Evolutionary conservation across 2,329 filamentous ascomycete species (phyloP).

Genomic region (Calonectria ilicicola): DNA sequence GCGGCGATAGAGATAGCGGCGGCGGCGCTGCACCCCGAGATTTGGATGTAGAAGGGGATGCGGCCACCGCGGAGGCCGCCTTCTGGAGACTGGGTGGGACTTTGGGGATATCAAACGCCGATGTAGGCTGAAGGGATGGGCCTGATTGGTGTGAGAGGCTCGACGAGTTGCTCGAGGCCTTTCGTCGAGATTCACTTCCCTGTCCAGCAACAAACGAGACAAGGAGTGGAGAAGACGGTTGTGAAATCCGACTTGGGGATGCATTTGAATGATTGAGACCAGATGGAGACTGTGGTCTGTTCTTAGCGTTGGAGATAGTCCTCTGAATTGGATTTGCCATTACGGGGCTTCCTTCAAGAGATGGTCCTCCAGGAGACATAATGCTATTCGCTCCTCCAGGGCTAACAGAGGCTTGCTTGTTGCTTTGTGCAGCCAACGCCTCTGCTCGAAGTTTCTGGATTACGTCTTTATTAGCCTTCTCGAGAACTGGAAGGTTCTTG

Average conservation of each 20-base stretch:
- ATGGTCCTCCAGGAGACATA: constrained; percentile 73
- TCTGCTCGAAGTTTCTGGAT: constrained; percentile 96
- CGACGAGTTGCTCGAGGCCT: constrained; percentile 91
- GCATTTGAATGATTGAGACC: constrained; percentile 82
- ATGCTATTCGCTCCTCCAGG: constrained; percentile 55
- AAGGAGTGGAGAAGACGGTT: constrained; percentile 80
- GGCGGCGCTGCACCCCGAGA: constrained; percentile 62
- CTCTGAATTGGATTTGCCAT: constrained; percentile 84
- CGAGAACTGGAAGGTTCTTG: constrained; percentile 95
- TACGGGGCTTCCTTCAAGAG: constrained; percentile 87
- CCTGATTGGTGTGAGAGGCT: constrained; percentile 82
- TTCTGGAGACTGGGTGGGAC: constrained; percentile 70
- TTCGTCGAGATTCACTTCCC: constrained; percentile 81
- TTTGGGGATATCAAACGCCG: constrained; percentile 79
- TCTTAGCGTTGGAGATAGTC: constrained; percentile 86
- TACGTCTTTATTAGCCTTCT: constrained; percentile 98
- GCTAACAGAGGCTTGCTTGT: constrained; percentile 61
- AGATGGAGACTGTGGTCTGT: constrained; percentile 89
- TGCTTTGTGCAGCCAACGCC: constrained; percentile 76
- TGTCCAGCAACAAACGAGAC: constrained; percentile 94
- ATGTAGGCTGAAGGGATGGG: constrained; percentile 75
- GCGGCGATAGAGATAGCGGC: constrained; percentile 69
- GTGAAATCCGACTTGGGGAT: constrained; percentile 85
- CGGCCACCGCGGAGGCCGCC: constrained; percentile 65
- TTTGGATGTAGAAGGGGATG: constrained; percentile 69